phyloP scores from a whole-genome alignment of 768 basidiomycete genomes.

The Floccularia luteovirens region DNA sequence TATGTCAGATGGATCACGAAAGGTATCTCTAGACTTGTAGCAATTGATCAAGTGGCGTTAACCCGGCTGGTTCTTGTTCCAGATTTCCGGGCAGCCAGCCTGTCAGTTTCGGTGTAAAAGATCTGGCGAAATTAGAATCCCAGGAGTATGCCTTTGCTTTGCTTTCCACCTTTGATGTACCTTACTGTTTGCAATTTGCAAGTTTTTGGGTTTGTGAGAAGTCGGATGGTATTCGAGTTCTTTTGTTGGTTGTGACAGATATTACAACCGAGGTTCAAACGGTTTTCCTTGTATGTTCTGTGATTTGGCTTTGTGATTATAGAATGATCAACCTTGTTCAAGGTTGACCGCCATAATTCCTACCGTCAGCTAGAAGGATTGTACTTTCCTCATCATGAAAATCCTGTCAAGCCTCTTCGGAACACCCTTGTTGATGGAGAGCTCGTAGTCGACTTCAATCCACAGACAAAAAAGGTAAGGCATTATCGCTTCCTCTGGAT shows the following conservation, averaged over 20 bases:
- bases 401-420: constrained; percentile 55
- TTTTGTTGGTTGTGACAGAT: constrained; percentile 73
- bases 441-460: constrained; percentile 86
- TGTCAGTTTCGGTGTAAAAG: constrained; percentile 72
- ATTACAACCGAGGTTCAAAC: constrained; percentile 39
- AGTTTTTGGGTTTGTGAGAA: constrained; percentile 99
- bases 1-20: constrained; percentile 60
- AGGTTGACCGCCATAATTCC: constrained; percentile 94
- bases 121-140: constrained; percentile 69
- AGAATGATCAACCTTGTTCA: constrained; percentile 4
- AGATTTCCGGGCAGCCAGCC: constrained; percentile 97
- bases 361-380: constrained; percentile 73
- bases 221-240: constrained; percentile 89
- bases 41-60: constrained; percentile 2
- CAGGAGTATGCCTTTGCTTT: constrained; percentile 60
- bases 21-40: constrained; percentile 28
- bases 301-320: not conserved
- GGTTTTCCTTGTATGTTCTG: constrained; percentile 62
- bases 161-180: constrained; percentile 2
- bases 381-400: constrained; percentile 86
- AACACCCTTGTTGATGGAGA: constrained; percentile 91
- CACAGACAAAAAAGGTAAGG: constrained; percentile 59
- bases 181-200: constrained; percentile 5
- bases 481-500: constrained; percentile 1
- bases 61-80: constrained; percentile 7